Evolutionary conservation across 2,329 filamentous ascomycete genomes (phyloP), one percentile per base, ranked within the genome.

Genomic region (Fusarium aywerte): DNA sequence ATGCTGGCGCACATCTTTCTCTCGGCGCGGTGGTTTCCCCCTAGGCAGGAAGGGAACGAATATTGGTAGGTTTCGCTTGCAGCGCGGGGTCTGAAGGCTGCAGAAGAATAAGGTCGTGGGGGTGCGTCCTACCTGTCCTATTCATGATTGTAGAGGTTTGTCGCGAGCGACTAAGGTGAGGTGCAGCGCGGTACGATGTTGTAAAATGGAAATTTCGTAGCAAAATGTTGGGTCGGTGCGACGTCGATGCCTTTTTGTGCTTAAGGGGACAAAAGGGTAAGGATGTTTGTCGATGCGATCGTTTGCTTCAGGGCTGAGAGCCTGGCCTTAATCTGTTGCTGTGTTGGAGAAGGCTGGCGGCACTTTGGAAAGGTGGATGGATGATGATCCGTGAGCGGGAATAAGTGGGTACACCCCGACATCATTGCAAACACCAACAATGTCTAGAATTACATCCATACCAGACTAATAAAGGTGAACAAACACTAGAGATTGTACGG

Each of bases 101-200:
- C 67, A 57, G 69, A 62, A 66, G 66, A 65, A 71, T 57, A 65
- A 70, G 49, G 68, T 68, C 66, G 58, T 70, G 67, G 71, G 60
- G 75, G 69, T 65, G 70, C 60, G 74, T 75, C 81, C 77, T 87
- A 87, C 85, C 85, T 87, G 84, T 82, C 81, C 85, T 82, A 78
- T 87, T 87, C 85, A 87, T 87, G 75, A 77, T 82, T 78, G 75
- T 65, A 69, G 64, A 58, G 58, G 57, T 63, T 63, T 72, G 63
- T 75, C 70, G 71, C 71, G 65, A 67, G 65, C 48, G 51, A 64
- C 61, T 47, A 59, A 56, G 48, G 40, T 50, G 43, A 50, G 39
- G 45, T 60, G 36, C 44, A 50, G 49, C 47, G 59, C 42, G 42
- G 51, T 57, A 23, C 51, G 33, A 35, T 62, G 27, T 49, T 65